A percentile compares a stretch with the other conserved stretches of the same genome.
These are phyloP conservation scores for Exophiala xenobiotica DNA, from an alignment of 2,329 filamentous ascomycete species.

Conservation along the genomic window DNA sequence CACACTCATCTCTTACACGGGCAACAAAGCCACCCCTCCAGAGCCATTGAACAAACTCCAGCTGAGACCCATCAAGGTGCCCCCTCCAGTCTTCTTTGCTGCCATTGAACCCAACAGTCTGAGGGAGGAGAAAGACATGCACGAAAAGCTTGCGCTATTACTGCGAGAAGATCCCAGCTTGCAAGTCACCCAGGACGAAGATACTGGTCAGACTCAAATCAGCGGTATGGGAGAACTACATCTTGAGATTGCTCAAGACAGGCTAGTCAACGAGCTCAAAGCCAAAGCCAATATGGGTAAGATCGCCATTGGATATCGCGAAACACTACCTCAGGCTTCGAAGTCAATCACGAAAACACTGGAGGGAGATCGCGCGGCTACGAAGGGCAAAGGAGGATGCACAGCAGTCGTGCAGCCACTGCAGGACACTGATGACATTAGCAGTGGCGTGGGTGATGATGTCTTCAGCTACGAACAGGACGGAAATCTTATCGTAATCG, in stretches of 20 bases:
- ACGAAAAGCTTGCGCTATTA: slow-evolving; percentile 72
- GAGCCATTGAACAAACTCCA: slow-evolving; percentile 72
- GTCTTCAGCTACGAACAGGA: slow-evolving; percentile 52
- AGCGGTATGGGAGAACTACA: slow-evolving; percentile 97
- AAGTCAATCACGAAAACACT: slow-evolving; percentile 62
- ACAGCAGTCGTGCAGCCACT: slow-evolving; percentile 66
- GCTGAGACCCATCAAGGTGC: slow-evolving; percentile 82
- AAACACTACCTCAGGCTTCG: slow-evolving; percentile 66
- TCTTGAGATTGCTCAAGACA: slow-evolving; percentile 85
- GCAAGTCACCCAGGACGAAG: slow-evolving; percentile 78
- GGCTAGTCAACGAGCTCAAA: slow-evolving; percentile 85
- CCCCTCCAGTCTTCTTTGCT: slow-evolving; percentile 94
- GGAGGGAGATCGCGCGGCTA: slow-evolving; percentile 78
- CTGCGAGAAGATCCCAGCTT: slow-evolving; percentile 91
- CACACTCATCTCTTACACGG: slow-evolving; percentile 75
- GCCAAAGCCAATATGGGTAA: slow-evolving; percentile 80
- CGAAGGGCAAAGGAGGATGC: slow-evolving; percentile 74
- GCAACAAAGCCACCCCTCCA: slow-evolving; percentile 63
- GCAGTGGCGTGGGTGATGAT: slow-evolving; percentile 24
- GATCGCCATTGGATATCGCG: slow-evolving; percentile 94
- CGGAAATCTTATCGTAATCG: slow-evolving; percentile 67
- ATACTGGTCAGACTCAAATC: slow-evolving; percentile 88
- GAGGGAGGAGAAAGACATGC: slow-evolving; percentile 75
- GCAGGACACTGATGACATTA: slow-evolving; percentile 30
- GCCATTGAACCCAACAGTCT: slow-evolving; percentile 79